Base-by-base conservation (phyloP, 2,329 filamentous ascomycete species). In the Epicoccum nigrum region DNA sequence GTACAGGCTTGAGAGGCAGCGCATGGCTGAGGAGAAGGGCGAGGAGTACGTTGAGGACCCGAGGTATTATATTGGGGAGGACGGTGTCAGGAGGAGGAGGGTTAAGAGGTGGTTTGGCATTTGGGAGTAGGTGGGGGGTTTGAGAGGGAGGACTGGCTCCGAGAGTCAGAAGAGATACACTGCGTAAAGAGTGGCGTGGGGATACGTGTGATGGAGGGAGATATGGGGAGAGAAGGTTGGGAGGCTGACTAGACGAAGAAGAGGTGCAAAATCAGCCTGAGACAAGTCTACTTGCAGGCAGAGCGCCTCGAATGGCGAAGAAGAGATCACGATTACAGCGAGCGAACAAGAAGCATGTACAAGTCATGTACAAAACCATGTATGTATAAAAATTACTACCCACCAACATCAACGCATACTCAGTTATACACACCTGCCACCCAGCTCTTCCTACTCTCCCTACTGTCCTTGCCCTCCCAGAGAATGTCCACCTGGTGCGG, bases 21-120 rank as follows among this genome's bases (percentile, higher is more conserved):
- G 54, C 63, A 70, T 66, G 60, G 70, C 64, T 4, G 64, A 64
- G 43, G 65, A 64, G 59, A 63, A 47, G 56, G 68, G 70, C n/a
- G 67, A 68, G 55, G 65, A 71, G 46, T 69, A 69, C 51, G 63
- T 64, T 23, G 72, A 67, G 57, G 70, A 72, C 44, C 63, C 68
- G 38, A 74, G 70, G 59, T 68, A 64, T 56, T 73, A 72, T 47
- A 55, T 73, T 55, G 70, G 65, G 1, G 68, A 70, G 56, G 67
- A 72, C 58, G 76, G 77, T 16, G 71, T 73, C 13, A 74, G 72
- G 56, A 76, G 76, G 68, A 84, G 78, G 75, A 79, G 81, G 50
- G 77, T 85, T 49, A 92, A 92, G 83, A 92, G 90, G 79, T 92
- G 88, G 84, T 78, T 94, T 64, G 91, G 91, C 12, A 87, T 96